phyloP scores from a whole-genome alignment of 371 early-diverging fungal genomes.

The Mortierella sp. region DNA sequence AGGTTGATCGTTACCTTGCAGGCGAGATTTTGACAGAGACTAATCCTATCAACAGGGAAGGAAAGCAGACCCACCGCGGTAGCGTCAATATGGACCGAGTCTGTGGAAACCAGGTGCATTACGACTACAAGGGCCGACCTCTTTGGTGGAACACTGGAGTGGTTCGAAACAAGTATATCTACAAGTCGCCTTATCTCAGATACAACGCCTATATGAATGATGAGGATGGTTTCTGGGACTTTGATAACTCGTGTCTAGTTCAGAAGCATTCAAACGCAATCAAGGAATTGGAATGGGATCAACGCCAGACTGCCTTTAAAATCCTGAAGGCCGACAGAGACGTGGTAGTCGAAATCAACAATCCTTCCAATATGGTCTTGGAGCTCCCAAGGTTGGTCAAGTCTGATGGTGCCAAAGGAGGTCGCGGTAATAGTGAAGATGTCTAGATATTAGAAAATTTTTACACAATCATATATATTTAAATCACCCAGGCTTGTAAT shows the following conservation, averaged over 20 bases:
- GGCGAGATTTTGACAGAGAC: constrained; percentile 31
- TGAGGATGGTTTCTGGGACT: constrained; percentile 52
- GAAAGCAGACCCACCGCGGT: constrained; percentile 21
- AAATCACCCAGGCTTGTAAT: not conserved
- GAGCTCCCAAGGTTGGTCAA: constrained; percentile 28
- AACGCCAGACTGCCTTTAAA: constrained; percentile 36
- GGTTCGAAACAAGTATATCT: constrained; percentile 58
- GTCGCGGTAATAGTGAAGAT: constrained; percentile 40
- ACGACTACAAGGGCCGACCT: constrained; percentile 56
- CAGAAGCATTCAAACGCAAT: constrained; percentile 34
- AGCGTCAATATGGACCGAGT: constrained; percentile 60
- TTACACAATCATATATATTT: not conserved
- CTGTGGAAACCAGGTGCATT: constrained; percentile 69
- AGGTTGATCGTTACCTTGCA: constrained; percentile 35
- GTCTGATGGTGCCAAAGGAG: constrained; percentile 41
- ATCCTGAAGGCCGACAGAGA: constrained; percentile 31
- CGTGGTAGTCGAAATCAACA: constrained; percentile 28
- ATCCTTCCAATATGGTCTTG: constrained; percentile 15
- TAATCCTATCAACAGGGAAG: constrained; percentile 19
- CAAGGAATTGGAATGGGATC: constrained; percentile 47
- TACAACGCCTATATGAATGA: constrained; percentile 45
- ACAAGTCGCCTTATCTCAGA: constrained; percentile 31
- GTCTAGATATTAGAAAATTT: constrained; percentile 13
- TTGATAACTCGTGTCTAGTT: constrained; percentile 30
- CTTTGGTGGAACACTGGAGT: constrained; percentile 71